Base-by-base conservation (phyloP, 2,329 filamentous ascomycete genomes). In the Hawksworthiomyces lignivorus region DNA sequence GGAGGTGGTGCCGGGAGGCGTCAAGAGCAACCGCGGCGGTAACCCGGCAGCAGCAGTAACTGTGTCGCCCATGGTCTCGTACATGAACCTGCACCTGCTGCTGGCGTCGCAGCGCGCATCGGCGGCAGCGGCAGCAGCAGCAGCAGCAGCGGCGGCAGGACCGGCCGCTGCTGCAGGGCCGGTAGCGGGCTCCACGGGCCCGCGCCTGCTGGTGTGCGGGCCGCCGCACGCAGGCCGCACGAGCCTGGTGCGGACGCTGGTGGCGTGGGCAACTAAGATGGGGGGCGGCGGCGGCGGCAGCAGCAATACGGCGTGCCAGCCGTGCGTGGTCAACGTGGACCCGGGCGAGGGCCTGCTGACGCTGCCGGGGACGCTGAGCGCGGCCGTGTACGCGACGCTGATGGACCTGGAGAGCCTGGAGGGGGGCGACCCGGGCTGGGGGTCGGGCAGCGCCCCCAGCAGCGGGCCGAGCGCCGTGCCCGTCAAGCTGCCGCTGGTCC, bases 401-500 rank as follows among this genome's bases (percentile, higher is more conserved):
- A 77, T 97, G 65, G 90, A 97, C 60, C 73, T 94, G 1, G 73
- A 77, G 53, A 69, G 72, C 3, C 85, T 90, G 54, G 82, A 87
- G 47, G 82, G 88, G 46, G 41, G 35, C 24, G 87, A 85, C 17
- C 96, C 88, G 81, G 92, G 92, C 9, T 38, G 35, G 20, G 87
- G 86, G 15, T 96, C 88, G 81, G 92, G 92, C 9, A 87, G 77
- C 51, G 89, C 87, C 52, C 89, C 90, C 0, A 94, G 89, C 54
- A 94, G 85, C 50, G 92, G 90, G 0, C 89, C 92, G 1, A 92
- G 84, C 52, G 77, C 81, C 1, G 80, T 94, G 15, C 89, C 90
- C 0, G 87, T 95, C 39, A 97, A 96, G 68, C 71, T 95, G 53
- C 92, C 92, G 5, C 67, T 98, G 41, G 87, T 90, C 21, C 94